phyloP scores from a whole-genome alignment of 441 rosid genomes.

The Mallotus japonicus region DNA sequence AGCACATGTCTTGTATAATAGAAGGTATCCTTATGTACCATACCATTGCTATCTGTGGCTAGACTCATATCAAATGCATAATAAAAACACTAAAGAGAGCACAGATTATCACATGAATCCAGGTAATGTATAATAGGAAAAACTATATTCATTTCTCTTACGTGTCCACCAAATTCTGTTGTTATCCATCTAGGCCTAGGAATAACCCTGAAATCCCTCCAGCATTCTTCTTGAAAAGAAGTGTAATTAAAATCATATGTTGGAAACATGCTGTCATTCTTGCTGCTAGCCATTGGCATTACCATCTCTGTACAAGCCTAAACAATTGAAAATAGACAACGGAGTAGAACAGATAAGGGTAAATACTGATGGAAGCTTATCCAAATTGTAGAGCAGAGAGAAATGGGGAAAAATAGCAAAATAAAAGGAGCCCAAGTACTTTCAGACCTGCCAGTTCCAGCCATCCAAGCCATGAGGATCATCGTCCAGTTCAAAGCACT shows the following conservation, averaged over 20 bases:
- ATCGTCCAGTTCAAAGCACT: slow-evolving; percentile 80
- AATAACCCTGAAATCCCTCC: slow-evolving; percentile 47
- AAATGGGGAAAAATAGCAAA: background rate
- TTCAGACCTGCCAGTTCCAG: slow-evolving; percentile 85
- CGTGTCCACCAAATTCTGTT: slow-evolving; percentile 81
- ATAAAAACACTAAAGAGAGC: background rate
- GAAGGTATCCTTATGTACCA: background rate
- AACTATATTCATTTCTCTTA: slow-evolving; percentile 31
- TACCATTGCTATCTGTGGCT: background rate
- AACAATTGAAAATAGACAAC: slow-evolving; percentile 17
- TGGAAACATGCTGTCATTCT: slow-evolving; percentile 62
- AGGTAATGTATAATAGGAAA: slow-evolving; percentile 4
- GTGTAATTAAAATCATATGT: slow-evolving; percentile 57
- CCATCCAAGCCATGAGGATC: slow-evolving; percentile 91
- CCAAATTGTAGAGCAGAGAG: background rate
- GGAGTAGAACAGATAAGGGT: background rate
- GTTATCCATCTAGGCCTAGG: slow-evolving; percentile 85
- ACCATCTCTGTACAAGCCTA: slow-evolving; percentile 96
- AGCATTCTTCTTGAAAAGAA: slow-evolving; percentile 58
- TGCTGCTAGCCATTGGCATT: slow-evolving; percentile 79
- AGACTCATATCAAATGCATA: slow-evolving; percentile 2
- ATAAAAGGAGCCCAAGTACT: background rate
- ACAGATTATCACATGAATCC: background rate
- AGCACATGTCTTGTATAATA: background rate
- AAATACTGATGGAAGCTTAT: slow-evolving; percentile 3